Evolutionary conservation across 805 yeast species (phyloP).

Genomic region (Pichia cephalocereana): DNA sequence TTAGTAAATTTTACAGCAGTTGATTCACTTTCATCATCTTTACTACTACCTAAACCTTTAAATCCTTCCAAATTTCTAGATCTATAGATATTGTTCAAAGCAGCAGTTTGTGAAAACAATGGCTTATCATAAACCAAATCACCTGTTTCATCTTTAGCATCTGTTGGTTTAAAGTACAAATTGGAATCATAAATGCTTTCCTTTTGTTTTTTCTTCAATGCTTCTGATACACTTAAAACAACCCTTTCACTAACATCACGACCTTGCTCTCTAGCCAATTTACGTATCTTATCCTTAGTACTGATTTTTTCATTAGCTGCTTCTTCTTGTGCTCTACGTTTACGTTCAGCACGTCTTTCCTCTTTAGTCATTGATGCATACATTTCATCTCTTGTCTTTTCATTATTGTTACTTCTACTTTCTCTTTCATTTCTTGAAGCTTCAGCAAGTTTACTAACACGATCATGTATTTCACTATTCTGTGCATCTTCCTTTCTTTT

Average conservation of each 20-base stretch:
- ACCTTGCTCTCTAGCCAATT: conserved; percentile 35
- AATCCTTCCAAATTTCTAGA: conserved; percentile 21
- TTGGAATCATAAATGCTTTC: conserved; percentile 52
- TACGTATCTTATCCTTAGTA: conserved; percentile 33
- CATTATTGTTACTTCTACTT: not conserved
- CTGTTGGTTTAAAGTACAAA: conserved; percentile 35
- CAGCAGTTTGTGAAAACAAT: conserved; percentile 44
- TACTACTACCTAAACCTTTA: conserved; percentile 15
- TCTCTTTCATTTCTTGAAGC: conserved; percentile 29
- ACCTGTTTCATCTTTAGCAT: conserved; percentile 28
- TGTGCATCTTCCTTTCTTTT: conserved; percentile 30
- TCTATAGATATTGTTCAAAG: conserved; percentile 40
- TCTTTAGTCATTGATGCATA: conserved; percentile 26
- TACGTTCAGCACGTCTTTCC: conserved; percentile 33
- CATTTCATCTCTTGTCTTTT: conserved; percentile 1
- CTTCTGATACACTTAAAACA: conserved; percentile 34
- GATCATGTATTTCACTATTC: conserved; percentile 40
- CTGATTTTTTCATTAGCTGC: conserved; percentile 35
- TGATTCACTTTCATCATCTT: conserved; percentile 23
- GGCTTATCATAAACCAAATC: conserved; percentile 48
- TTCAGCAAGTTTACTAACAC: conserved; percentile 39
- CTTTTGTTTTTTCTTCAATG: conserved; percentile 13
- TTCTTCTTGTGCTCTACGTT: conserved; percentile 39
- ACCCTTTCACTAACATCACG: conserved; percentile 51
- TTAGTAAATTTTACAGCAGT: conserved; percentile 20